Evolutionary conservation across 1,284 basidiomycete species (phyloP), one percentile per base, ranked within the genome.

Genomic region (Papiliotrema flavescens): DNA sequence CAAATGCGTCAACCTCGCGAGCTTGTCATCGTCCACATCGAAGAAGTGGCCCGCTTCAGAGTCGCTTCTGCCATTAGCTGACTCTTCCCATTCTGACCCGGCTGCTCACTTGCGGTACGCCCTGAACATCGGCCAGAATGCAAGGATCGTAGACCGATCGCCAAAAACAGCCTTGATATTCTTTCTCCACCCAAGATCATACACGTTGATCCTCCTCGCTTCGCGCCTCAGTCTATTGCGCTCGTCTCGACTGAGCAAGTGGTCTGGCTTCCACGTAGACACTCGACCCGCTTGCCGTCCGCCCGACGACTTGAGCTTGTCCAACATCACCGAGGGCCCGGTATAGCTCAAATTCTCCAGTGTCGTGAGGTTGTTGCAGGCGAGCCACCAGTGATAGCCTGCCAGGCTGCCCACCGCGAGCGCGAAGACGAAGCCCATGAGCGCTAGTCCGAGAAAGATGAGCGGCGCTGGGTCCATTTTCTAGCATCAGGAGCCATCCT

Each of bases 361-460:
- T 0, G 90, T 93, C 3, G 90, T 91, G 72, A 90, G 87, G 71
- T 93, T 93, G 43, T 86, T 88, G 26, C 89, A 81, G 32, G 86
- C 81, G 43, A 94, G 83, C 68, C 89, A 92, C 56, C 88, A 71
- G 71, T 94, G 90, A 67, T 89, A 94, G 40, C 78, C 69, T 15
- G 85, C 80, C 74, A 94, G 88, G 13, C 87, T 84, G 26, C 89
- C 90, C 39, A 93, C 79, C 46, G 86, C 81, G 19, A 90, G 74
- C 6, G 81, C 71, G 65, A 91, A 85, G 19, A 86, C 74, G 4
- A 81, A 70, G 0, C 87, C 87, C 37, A 81, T 72, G 56, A 87
- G 80, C 15, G 83, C 77, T 40, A 92, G 78, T 43, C 84, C 78
- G 47, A 92, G 78, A 68, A 83, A 84, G 57, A 90, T 85, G 20